Conservation (phyloP, 805 yeast species). For the Wickerhamiella spandovensis region DNA sequence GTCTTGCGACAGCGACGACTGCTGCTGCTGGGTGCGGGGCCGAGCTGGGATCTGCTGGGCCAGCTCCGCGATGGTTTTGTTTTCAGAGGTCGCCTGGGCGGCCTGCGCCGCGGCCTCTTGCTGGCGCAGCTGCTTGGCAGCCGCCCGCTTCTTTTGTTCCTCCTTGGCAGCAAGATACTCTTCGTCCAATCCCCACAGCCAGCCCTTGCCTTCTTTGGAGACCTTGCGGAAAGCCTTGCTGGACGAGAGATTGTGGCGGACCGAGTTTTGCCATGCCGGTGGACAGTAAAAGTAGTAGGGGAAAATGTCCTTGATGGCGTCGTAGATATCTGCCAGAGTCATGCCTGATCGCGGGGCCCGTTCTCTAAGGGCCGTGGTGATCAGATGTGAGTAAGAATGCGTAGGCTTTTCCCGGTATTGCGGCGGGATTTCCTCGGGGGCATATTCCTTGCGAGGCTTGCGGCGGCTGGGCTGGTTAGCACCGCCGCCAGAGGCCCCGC, state of each 20-base stretch:
- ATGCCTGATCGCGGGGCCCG: conserved; percentile 58
- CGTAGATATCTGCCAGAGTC: conserved; percentile 73
- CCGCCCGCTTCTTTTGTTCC: conserved; percentile 43
- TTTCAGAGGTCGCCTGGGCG: conserved; percentile 15
- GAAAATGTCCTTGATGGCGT: conserved; percentile 71
- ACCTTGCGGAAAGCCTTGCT: conserved; percentile 76
- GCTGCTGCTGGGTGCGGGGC: neutral
- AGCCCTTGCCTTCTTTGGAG: conserved; percentile 81
- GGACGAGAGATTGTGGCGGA: conserved; percentile 75
- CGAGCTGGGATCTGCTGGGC: conserved; percentile 21
- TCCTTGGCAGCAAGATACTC: conserved; percentile 74
- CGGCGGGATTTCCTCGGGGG: conserved; percentile 76
- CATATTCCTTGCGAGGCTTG: conserved; percentile 42
- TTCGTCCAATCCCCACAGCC: conserved; percentile 90
- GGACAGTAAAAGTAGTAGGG: conserved; percentile 91
- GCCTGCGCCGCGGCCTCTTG: conserved; percentile 22
- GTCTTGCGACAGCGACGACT: conserved; percentile 33
- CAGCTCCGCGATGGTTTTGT: conserved; percentile 23
- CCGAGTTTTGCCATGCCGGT: conserved; percentile 95
- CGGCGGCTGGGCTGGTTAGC: conserved; percentile 30
- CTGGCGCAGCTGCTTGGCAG: conserved; percentile 20
- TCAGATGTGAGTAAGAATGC: conserved; percentile 64
- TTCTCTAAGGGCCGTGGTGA: conserved; percentile 63
- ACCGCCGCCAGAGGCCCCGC: neutral
- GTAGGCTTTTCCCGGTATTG: conserved; percentile 78